Conservation (phyloP, 495 filamentous ascomycete species). For the Penicillium verhagenii region DNA sequence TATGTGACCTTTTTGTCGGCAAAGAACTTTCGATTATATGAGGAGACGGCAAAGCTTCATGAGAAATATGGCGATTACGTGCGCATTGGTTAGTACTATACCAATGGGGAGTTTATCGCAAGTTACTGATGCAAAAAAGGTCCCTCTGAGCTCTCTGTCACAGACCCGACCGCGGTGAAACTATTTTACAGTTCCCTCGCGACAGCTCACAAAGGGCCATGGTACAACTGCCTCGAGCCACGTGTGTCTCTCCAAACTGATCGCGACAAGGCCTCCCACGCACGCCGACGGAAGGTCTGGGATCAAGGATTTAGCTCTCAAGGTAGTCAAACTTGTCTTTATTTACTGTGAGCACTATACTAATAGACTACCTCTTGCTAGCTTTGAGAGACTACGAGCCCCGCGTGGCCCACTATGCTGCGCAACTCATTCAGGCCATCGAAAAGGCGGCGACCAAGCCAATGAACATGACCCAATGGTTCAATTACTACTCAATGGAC, state of each 20-base stretch:
- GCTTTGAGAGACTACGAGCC: conserved; percentile 38
- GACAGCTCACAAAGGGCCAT: conserved; percentile 35
- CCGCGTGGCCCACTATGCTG: conserved; percentile 21
- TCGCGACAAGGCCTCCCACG: conserved; percentile 36
- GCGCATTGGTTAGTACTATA: conserved; percentile 14
- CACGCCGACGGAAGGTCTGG: conserved; percentile 39
- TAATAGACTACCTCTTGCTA: neutral
- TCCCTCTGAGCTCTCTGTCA: conserved; percentile 41
- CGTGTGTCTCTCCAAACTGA: conserved; percentile 34
- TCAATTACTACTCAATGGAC: conserved; percentile 50
- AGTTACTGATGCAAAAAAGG: conserved; percentile 11
- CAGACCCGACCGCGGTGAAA: conserved; percentile 32
- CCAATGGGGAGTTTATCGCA: neutral
- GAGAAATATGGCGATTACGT: conserved; percentile 47
- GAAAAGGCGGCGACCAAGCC: conserved; percentile 9
- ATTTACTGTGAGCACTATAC: neutral
- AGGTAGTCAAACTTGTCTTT: conserved; percentile 11
- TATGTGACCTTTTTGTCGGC: conserved; percentile 16
- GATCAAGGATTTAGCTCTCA: conserved; percentile 37
- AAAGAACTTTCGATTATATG: conserved; percentile 27
- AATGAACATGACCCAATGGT: conserved; percentile 44
- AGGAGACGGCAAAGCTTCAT: conserved; percentile 38
- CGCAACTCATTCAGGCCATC: conserved; percentile 27
- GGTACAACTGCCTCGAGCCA: conserved; percentile 38
- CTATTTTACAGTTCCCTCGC: conserved; percentile 31